These are phyloP conservation scores for Exophiala calicioides DNA, from an alignment of 2,329 filamentous ascomycete genomes.

Conservation along the genomic window DNA sequence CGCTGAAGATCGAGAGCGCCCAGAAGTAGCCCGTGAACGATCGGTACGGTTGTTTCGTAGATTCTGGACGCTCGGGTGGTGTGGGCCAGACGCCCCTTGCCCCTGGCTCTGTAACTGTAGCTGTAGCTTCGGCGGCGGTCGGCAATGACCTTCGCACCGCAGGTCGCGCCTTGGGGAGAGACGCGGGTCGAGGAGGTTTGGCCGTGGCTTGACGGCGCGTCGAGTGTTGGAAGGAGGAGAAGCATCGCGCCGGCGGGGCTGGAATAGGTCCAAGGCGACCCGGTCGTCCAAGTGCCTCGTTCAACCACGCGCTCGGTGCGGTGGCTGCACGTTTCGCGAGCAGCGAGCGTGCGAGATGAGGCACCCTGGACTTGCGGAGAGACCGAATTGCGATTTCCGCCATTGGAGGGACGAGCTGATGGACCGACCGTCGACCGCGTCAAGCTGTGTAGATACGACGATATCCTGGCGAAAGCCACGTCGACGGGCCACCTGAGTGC, in stretches of 20 bases:
- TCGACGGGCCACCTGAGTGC: no score
- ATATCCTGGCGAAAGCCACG: no score
- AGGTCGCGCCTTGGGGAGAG: conserved; percentile 27
- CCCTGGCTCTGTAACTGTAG: no score
- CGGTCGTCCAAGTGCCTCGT: no score
- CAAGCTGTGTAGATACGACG: no score
- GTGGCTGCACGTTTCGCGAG: conserved; percentile 17
- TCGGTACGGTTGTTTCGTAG: neutral
- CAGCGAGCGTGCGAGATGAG: conserved; percentile 24
- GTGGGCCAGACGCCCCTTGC: no score
- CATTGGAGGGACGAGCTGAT: neutral
- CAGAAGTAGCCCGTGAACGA: conserved; percentile 37
- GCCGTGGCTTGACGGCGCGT: conserved; percentile 1
- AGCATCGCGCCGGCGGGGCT: no score
- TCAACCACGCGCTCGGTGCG: neutral
- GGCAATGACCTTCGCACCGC: conserved; percentile 11
- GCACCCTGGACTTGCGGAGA: conserved; percentile 17
- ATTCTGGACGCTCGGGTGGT: no score
- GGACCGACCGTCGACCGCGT: neutral
- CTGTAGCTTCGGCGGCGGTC: conserved; percentile 30
- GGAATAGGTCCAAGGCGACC: no score
- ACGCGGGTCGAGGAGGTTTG: conserved; percentile 13
- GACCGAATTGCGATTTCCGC: conserved; percentile 8
- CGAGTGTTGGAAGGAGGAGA: no score
- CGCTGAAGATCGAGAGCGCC: conserved; percentile 40